These are phyloP conservation scores for Suhomyces yuchorum DNA, from an alignment of 1,139 yeast genomes.

Conservation along the genomic window DNA sequence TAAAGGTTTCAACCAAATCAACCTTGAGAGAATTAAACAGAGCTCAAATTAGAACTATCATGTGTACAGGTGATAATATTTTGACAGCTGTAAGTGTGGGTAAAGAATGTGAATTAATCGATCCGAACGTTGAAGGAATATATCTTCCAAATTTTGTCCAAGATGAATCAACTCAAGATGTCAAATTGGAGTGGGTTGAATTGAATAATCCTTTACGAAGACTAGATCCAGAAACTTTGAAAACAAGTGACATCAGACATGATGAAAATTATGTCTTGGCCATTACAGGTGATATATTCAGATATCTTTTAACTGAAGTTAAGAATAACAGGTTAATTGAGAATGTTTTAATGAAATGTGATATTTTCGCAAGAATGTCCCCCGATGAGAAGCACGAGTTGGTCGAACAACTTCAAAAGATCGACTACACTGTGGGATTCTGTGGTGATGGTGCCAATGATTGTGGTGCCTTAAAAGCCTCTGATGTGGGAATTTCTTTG, in stretches of 20 bases:
- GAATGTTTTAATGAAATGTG: slow-evolving; percentile 68
- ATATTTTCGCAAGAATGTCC: slow-evolving; percentile 94
- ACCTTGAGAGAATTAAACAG: slow-evolving; percentile 60
- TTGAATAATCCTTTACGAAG: slow-evolving; percentile 53
- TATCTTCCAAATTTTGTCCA: slow-evolving; percentile 67
- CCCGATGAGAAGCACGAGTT: slow-evolving; percentile 98
- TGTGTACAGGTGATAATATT: slow-evolving; percentile 98
- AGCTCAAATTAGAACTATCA: slow-evolving; percentile 79
- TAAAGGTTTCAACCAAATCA: slow-evolving; percentile 66
- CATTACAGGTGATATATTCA: slow-evolving; percentile 88
- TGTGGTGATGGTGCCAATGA: slow-evolving; percentile 99
- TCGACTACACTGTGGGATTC: slow-evolving; percentile 93
- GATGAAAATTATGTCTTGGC: slow-evolving; percentile 64
- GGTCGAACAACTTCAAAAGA: slow-evolving; percentile 78
- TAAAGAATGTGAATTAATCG: slow-evolving; percentile 72
- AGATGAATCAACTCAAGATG: slow-evolving; percentile 28
- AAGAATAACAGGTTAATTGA: slow-evolving; percentile 47
- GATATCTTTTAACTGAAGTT: slow-evolving; percentile 64
- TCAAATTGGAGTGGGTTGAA: slow-evolving; percentile 62
- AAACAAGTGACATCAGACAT: slow-evolving; percentile 43
- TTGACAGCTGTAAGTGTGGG: slow-evolving; percentile 94
- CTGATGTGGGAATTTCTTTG: slow-evolving; percentile 92
- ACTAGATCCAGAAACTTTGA: slow-evolving; percentile 65
- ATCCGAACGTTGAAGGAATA: slow-evolving; percentile 45
- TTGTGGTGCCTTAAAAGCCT: slow-evolving; percentile 97